Conservation (phyloP, 176 grass and related monocot genomes). For the Ensete glaucum region DNA sequence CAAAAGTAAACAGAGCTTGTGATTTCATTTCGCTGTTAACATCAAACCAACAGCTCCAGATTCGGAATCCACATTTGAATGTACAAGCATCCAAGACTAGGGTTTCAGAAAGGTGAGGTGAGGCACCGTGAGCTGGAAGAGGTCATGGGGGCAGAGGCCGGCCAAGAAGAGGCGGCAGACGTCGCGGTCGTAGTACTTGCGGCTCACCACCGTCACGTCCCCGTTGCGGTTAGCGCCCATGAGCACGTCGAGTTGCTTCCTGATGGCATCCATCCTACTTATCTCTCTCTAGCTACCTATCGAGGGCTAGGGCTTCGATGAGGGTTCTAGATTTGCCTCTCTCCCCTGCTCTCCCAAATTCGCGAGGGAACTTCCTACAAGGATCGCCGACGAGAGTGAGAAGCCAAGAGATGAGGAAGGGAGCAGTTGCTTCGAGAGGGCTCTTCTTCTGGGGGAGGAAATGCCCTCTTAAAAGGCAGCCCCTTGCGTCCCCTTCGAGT, state of each 20-base stretch:
- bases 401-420: too few relatives aligned
- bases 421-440: too few relatives aligned
- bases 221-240: slow-evolving; percentile 97
- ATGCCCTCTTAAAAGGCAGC: too few relatives aligned
- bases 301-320: not conserved
- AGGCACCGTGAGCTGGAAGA: slow-evolving; percentile 87
- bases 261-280: slow-evolving; percentile 54
- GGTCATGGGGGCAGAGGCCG: slow-evolving; percentile 88
- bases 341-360: too few relatives aligned
- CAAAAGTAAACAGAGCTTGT: too few relatives aligned
- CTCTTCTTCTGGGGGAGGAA: too few relatives aligned
- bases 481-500: too few relatives aligned
- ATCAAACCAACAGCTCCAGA: not conserved
- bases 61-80: too few relatives aligned
- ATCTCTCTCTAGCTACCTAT: not conserved
- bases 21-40: too few relatives aligned
- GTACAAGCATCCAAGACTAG: not conserved
- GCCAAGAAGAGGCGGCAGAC: slow-evolving; percentile 89
- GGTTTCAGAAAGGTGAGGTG: not conserved
- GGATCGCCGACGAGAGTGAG: too few relatives aligned
- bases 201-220: slow-evolving; percentile 66
- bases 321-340: not conserved
- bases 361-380: too few relatives aligned
- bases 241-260: slow-evolving; percentile 94
- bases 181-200: slow-evolving; percentile 82